These are phyloP conservation scores for Chaetothyriales sp. DNA, from an alignment of 2,329 filamentous ascomycete genomes.

Conservation along the genomic window DNA sequence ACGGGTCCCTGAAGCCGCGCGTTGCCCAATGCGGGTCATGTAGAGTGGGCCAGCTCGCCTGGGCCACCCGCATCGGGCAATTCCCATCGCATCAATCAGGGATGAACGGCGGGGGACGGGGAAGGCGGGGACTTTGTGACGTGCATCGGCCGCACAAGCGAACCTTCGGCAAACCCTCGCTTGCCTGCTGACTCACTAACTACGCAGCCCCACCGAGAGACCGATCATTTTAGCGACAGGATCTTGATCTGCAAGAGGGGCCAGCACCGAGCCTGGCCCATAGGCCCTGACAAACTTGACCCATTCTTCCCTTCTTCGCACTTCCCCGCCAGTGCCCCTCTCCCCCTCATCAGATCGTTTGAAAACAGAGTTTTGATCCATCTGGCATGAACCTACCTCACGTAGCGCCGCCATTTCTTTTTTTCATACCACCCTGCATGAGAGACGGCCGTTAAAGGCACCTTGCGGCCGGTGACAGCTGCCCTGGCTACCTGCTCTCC, in stretches of 20 bases:
- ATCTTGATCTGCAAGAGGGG: neutral
- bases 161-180: neutral
- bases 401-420: neutral
- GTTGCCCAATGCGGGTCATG: neutral
- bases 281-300: neutral
- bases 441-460: neutral
- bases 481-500: too few relatives aligned
- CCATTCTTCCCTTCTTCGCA: neutral
- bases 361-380: neutral
- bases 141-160: neutral
- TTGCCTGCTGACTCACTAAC: neutral
- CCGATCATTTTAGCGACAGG: neutral
- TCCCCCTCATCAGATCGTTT: neutral
- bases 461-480: neutral
- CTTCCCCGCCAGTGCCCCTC: neutral
- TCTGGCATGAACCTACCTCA: neutral
- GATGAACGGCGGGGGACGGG: neutral
- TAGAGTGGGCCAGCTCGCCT: neutral
- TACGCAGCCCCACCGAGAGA: neutral
- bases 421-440: neutral
- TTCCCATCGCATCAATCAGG: neutral
- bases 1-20: neutral
- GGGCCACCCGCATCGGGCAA: neutral
- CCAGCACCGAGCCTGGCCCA: neutral
- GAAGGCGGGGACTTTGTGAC: neutral